Evolutionary conservation across 1,284 basidiomycete genomes (phyloP).

Genomic region (Schizophyllum commune): DNA sequence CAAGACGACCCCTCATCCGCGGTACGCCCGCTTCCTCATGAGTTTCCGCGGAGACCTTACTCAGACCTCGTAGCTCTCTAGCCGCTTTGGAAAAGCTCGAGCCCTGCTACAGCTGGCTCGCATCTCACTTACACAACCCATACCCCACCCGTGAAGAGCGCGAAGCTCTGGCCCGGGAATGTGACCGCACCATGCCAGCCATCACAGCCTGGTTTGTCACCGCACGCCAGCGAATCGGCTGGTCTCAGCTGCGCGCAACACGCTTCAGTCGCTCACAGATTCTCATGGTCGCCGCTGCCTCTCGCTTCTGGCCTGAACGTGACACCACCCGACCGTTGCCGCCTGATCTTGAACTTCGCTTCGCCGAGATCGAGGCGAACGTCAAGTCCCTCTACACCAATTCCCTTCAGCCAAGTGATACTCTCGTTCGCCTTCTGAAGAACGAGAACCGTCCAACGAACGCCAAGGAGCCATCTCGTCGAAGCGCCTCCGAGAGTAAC

Average conservation of each 20-base stretch:
- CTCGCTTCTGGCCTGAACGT: background rate
- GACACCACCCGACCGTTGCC: background rate
- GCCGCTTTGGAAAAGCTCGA: too few relatives aligned
- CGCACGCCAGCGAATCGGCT: background rate
- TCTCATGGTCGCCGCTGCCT: background rate
- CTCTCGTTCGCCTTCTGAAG: too few relatives aligned
- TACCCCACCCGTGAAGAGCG: slow-evolving; percentile 27
- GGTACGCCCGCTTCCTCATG: too few relatives aligned
- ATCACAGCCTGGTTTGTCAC: background rate
- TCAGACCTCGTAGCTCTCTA: too few relatives aligned
- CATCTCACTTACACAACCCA: too few relatives aligned
- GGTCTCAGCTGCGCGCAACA: background rate
- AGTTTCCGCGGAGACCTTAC: too few relatives aligned
- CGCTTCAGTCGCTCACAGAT: background rate
- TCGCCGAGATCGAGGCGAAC: background rate
- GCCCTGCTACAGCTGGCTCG: too few relatives aligned
- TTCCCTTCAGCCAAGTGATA: background rate
- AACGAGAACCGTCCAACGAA: too few relatives aligned
- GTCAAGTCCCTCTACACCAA: background rate
- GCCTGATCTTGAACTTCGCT: background rate
- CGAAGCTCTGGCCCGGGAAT: too few relatives aligned
- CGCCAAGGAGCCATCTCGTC: too few relatives aligned
- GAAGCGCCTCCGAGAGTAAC: too few relatives aligned
- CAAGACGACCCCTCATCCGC: too few relatives aligned
- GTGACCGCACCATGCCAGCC: background rate